Base-by-base conservation (phyloP, 257 asterid species). In the Lycium barbarum region DNA sequence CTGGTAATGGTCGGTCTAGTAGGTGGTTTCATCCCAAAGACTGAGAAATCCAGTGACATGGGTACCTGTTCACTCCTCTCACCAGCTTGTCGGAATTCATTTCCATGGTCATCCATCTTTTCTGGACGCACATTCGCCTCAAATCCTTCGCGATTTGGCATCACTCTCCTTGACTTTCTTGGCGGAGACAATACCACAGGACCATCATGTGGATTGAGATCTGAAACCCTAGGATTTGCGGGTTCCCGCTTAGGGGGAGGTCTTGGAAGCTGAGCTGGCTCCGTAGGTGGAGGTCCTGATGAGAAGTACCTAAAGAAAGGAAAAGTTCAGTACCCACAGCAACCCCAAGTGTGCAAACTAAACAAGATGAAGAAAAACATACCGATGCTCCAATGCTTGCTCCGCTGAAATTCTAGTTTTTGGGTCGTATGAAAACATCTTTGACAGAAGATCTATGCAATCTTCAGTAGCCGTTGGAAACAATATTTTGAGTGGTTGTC, bases 321-420 rank as follows among this genome's bases (percentile, higher is more conserved):
- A 51, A 84, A 49, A 57, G 26, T 88, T 82, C 71, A 84, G 55
- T 51, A 35, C 51, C 22, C 63, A 76, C 82, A 76, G 51, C 82
- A 76, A 76, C 63, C 18, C 15, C 15, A 76, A 81, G 63, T 84
- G 71, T 36, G 63, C 63, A 63, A 84, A 63, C 58, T 68, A 51
- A 54, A 68, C 83, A 68, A 63, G 67, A 51, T 47, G 45, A 49
- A 35, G 57, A 43, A 18, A 84, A 81, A 49, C 88, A 84, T 93
- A 97, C 98, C 98, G 89, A 86, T 97, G 99, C 91, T 97, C 99
- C 85, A 97, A 86, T 49, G 99, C 99, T 89, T 91, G 98, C 80
- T 93, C 96, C 9, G 97, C 97, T 45, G 99, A 94, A 83, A 97
- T 94, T 89, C 99, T 92, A 83, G 92, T 87, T 87, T 95, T 97